Evolutionary conservation across 352 stramenopile genomes (phyloP).

Genomic region (Phytophthora colocasiae): DNA sequence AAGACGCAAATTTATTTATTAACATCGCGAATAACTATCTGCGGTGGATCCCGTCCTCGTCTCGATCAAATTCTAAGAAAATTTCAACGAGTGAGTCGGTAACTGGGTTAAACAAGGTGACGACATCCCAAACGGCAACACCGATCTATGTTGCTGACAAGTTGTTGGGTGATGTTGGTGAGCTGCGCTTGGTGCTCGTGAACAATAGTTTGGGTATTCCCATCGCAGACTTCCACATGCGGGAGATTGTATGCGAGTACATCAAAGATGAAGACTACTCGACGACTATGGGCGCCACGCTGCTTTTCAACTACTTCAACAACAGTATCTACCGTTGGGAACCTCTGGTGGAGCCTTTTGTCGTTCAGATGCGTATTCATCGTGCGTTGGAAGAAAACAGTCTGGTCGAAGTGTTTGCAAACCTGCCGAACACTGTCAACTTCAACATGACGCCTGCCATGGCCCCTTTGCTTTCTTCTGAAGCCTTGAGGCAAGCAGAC

Average conservation of each 20-base stretch:
- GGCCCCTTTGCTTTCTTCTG: constrained; percentile 82
- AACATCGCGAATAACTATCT: constrained; percentile 90
- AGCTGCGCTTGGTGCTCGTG: constrained; percentile 84
- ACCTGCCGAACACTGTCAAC: constrained; percentile 87
- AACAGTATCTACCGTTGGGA: constrained; percentile 93
- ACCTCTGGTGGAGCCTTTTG: constrained; percentile 85
- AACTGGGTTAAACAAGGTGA: constrained; percentile 6
- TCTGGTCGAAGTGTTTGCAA: constrained; percentile 80
- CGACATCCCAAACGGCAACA: constrained; percentile 3
- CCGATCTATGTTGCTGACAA: constrained; percentile 74
- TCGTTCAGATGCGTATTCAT: constrained; percentile 78
- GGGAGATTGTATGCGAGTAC: constrained; percentile 90
- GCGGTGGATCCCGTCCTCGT: constrained; percentile 46
- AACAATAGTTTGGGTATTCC: constrained; percentile 91
- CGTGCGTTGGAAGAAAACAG: constrained; percentile 76
- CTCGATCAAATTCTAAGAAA: constrained; percentile 20
- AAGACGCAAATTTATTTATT: constrained; percentile 84
- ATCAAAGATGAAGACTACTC: constrained; percentile 88
- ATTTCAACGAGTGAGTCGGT: constrained; percentile 4
- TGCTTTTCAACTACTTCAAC: constrained; percentile 92
- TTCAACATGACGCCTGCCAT: constrained; percentile 90
- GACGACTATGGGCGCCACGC: constrained; percentile 75
- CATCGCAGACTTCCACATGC: constrained; percentile 87
- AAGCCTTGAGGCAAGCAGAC: constrained; percentile 82
- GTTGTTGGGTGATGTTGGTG: constrained; percentile 84